These are phyloP conservation scores for Stereocaulon alpinum DNA, from an alignment of 495 filamentous ascomycete species.

Conservation along the genomic window DNA sequence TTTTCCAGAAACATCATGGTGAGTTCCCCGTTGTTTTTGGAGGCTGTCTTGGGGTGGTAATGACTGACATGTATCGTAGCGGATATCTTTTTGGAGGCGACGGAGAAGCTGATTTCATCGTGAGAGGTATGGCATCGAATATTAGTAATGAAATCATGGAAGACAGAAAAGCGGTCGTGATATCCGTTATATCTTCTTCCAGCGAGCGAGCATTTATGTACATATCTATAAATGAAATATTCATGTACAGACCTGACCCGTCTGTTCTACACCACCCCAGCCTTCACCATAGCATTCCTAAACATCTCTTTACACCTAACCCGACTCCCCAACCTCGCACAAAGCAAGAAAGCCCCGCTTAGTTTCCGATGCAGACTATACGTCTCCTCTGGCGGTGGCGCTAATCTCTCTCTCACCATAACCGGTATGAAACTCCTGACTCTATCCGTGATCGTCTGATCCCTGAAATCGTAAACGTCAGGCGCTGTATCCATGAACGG, in stretches of 20 bases:
- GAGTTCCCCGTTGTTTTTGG: constrained; percentile 27
- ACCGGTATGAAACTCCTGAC: constrained; percentile 78
- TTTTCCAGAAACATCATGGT: constrained; percentile 91
- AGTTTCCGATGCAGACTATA: constrained; percentile 93
- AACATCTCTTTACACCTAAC: constrained; percentile 80
- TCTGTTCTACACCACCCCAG: neutral
- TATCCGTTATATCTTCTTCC: no score
- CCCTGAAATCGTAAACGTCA: constrained; percentile 78
- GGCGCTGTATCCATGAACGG: constrained; percentile 70
- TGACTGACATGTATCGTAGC: constrained; percentile 32
- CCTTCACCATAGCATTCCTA: constrained; percentile 42
- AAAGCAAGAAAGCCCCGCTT: constrained; percentile 90
- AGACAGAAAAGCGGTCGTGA: neutral
- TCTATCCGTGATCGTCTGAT: constrained; percentile 92
- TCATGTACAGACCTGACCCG: neutral
- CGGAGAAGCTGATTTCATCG: constrained; percentile 67
- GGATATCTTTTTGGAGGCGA: constrained; percentile 52
- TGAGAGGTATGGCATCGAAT: constrained; percentile 25
- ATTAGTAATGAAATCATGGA: neutral
- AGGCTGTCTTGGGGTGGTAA: constrained; percentile 10
- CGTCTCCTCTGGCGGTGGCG: constrained; percentile 93
- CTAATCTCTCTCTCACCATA: constrained; percentile 80
- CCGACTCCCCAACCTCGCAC: constrained; percentile 71
- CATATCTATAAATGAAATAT: neutral
- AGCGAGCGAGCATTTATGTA: neutral